phyloP scores from a whole-genome alignment of 1,284 basidiomycete species.

The Puccinia coronata region DNA sequence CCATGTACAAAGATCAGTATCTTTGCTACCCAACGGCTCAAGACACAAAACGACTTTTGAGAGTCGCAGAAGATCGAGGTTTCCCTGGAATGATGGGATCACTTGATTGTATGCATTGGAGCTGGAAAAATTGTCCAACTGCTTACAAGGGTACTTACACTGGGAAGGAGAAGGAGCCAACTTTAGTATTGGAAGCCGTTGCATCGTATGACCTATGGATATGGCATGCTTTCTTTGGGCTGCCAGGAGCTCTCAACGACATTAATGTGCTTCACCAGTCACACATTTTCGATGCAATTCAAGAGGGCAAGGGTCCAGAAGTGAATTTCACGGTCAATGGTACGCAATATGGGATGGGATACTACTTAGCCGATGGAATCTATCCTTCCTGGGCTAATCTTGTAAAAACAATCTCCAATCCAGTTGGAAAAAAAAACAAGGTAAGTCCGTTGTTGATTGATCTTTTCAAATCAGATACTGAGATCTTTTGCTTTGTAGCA shows the following conservation, averaged over 20 bases:
- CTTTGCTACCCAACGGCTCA: not conserved
- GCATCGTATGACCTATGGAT: not conserved
- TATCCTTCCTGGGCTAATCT: too few species aligned
- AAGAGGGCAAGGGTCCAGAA: not conserved
- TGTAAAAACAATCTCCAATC: not conserved
- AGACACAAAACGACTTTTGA: not conserved
- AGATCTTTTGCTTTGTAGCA: not conserved
- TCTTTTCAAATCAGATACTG: not conserved
- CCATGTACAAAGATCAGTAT: not conserved
- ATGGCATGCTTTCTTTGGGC: not conserved
- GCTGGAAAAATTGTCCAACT: not conserved
- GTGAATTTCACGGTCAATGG: not conserved
- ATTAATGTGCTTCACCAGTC: not conserved
- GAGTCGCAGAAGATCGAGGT: not conserved
- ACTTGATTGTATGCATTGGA: conserved; percentile 3
- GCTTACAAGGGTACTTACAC: not conserved
- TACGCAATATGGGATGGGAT: not conserved
- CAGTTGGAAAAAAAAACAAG: not conserved
- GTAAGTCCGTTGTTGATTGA: not conserved
- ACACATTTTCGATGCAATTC: not conserved
- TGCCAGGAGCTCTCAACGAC: not conserved
- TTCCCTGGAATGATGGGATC: conserved; percentile 2
- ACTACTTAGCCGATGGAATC: not conserved
- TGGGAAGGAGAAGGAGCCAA: not conserved
- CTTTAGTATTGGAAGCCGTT: not conserved